Conservation (phyloP, 2,329 filamentous ascomycete genomes). For the Hyphodiscus sp. region DNA sequence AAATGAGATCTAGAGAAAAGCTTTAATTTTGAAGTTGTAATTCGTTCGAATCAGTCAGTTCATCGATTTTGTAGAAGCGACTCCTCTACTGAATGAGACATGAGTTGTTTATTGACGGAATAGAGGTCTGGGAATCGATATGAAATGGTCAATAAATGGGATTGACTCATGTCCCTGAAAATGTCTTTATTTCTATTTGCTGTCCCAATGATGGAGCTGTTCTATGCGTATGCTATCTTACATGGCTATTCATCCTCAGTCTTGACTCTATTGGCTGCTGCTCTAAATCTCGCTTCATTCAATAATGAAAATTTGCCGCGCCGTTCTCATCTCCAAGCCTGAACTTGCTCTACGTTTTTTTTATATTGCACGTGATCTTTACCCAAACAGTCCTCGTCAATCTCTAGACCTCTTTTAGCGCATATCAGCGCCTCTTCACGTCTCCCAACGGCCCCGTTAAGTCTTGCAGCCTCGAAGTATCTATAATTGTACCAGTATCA, state of each 20-base stretch:
- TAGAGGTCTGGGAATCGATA: too few relatives aligned
- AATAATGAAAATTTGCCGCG: not conserved
- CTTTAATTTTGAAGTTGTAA: too few relatives aligned
- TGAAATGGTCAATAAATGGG: too few relatives aligned
- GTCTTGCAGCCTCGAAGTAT: slow-evolving; percentile 14
- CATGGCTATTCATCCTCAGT: not conserved
- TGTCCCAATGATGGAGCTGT: not conserved
- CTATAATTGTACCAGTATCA: slow-evolving; percentile 1
- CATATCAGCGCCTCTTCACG: slow-evolving; percentile 7
- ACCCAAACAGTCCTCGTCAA: slow-evolving; percentile 18
- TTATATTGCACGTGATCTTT: slow-evolving; percentile 15
- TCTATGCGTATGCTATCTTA: too few relatives aligned
- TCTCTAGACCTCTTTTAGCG: slow-evolving; percentile 10
- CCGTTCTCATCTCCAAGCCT: not conserved
- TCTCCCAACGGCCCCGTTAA: slow-evolving; percentile 7
- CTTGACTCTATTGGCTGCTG: not conserved
- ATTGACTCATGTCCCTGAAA: too few relatives aligned
- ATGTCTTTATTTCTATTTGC: too few relatives aligned
- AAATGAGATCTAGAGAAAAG: too few relatives aligned
- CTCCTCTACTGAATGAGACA: too few relatives aligned
- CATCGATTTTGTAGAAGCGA: too few relatives aligned
- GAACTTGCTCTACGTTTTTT: slow-evolving; percentile 4
- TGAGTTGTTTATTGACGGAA: too few relatives aligned
- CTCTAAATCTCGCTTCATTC: not conserved
- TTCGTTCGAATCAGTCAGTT: too few relatives aligned